phyloP scores from a whole-genome alignment of 805 yeast genomes.

The Starmerella tilneyi region DNA sequence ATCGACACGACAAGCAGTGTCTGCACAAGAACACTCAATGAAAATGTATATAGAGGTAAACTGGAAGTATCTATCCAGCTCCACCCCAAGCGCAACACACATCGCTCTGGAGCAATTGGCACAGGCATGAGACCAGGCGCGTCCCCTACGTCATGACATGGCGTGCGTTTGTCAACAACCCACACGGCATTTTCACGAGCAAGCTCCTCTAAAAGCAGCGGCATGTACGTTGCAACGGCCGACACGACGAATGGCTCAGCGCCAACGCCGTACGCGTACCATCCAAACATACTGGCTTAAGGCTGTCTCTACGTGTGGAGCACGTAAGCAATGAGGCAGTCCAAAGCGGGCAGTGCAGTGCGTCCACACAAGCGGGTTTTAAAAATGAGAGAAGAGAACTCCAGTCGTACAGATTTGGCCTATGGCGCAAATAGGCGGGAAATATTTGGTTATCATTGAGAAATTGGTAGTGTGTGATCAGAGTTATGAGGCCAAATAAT shows the following conservation, averaged over 20 bases:
- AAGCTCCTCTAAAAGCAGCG: conserved; percentile 56
- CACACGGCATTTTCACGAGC: conserved; percentile 66
- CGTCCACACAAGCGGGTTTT: no score
- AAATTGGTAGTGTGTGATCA: no score
- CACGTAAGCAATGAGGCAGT: conserved; percentile 3
- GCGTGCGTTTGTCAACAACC: conserved; percentile 45
- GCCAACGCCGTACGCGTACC: conserved; percentile 65
- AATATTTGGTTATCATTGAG: no score
- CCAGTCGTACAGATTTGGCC: no score
- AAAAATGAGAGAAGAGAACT: no score
- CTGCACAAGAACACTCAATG: conserved; percentile 61
- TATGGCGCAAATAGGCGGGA: no score
- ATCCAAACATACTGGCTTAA: conserved; percentile 41
- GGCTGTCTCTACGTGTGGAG: no score
- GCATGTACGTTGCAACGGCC: conserved; percentile 70
- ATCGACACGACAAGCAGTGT: conserved; percentile 59
- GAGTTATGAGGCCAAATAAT: no score
- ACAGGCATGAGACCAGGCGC: conserved; percentile 24
- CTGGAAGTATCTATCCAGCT: conserved; percentile 59
- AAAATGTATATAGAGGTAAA: conserved; percentile 62
- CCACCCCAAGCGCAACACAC: conserved; percentile 42
- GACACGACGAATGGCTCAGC: conserved; percentile 74
- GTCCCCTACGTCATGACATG: conserved; percentile 35
- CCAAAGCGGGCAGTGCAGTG: not conserved
- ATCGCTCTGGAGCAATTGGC: conserved; percentile 30